Percentiles rank a stretch among this genome's conserved stretches.
These are phyloP conservation scores for Orobanche coerulescens DNA, from an alignment of 257 asterid species.

Conservation along the genomic window DNA sequence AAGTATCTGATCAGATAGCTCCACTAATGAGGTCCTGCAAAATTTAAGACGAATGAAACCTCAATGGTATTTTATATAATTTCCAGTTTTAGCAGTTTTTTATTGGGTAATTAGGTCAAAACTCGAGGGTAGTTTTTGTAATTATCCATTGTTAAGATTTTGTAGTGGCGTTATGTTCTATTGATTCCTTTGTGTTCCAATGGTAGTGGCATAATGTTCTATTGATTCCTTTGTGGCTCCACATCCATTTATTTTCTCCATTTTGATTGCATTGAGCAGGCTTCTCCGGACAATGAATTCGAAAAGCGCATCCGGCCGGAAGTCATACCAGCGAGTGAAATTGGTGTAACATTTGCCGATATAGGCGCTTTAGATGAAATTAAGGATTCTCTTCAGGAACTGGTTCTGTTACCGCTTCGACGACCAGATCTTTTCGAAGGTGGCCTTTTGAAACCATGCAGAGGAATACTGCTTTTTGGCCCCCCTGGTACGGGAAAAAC, in stretches of 20 bases:
- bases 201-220: no score
- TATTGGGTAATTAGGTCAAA: no score
- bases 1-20: no score
- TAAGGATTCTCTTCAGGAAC: conserved; percentile 76
- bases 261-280: conserved; percentile 39
- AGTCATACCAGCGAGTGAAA: conserved; percentile 74
- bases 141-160: no score
- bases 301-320: conserved; percentile 83
- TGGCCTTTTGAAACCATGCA: conserved; percentile 79
- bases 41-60: no score
- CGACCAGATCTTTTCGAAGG: conserved; percentile 87
- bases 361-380: conserved; percentile 79
- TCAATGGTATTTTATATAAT: no score
- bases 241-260: background rate
- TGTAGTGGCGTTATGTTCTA: no score
- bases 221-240: background rate
- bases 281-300: conserved; percentile 83
- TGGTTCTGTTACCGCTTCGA: conserved; percentile 78
- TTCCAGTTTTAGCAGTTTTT: no score
- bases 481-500: conserved; percentile 95
- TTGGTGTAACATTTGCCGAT: conserved; percentile 72
- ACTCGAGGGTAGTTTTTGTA: no score
- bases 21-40: no score
- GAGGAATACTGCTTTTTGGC: conserved; percentile 79
- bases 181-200: no score